Conservation (phyloP, 805 yeast genomes). For the Kuraishia piskuri region DNA sequence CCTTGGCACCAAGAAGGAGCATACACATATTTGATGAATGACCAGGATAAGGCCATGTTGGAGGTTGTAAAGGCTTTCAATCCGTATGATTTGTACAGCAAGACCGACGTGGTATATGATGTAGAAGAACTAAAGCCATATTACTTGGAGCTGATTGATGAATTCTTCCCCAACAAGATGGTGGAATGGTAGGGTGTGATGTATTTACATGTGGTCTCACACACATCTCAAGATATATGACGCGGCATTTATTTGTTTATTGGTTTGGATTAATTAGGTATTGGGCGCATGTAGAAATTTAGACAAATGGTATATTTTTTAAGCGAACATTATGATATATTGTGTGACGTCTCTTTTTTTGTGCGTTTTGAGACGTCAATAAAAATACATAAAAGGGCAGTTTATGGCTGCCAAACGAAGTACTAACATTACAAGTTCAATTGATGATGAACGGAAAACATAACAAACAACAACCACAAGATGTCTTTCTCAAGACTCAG, state of each 20-base stretch:
- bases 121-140: constrained; percentile 46
- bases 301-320: no score
- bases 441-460: not conserved
- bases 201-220: not conserved
- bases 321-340: not conserved
- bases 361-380: not conserved
- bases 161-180: constrained; percentile 48
- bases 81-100: constrained; percentile 61
- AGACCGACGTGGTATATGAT: constrained; percentile 33
- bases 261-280: not conserved
- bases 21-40: constrained; percentile 55
- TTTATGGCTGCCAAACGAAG: not conserved
- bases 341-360: not conserved
- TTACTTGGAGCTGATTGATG: constrained; percentile 56
- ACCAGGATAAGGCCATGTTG: constrained; percentile 50
- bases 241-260: not conserved
- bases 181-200: constrained; percentile 38
- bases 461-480: not conserved
- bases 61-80: constrained; percentile 60
- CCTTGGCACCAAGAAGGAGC: constrained; percentile 74
- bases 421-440: not conserved
- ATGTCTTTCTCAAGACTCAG: not conserved
- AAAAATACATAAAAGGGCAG: not conserved
- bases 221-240: not conserved
- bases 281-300: no score